These are phyloP conservation scores for Penicillium salamii DNA, from an alignment of 495 filamentous ascomycete species.

Conservation along the genomic window DNA sequence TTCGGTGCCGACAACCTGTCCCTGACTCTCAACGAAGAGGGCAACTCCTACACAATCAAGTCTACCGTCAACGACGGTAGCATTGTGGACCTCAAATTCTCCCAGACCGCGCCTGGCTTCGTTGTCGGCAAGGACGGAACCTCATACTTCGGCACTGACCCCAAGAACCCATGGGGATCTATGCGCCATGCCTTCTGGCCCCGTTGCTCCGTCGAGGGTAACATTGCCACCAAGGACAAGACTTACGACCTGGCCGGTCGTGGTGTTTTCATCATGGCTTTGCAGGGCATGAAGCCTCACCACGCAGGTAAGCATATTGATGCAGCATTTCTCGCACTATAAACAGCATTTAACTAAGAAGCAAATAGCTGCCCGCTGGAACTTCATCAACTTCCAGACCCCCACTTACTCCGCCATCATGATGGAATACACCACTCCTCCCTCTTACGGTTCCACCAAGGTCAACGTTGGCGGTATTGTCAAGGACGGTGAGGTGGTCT, in stretches of 20 bases:
- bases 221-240: conserved; percentile 77
- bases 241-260: conserved; percentile 79
- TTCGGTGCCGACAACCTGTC: conserved; percentile 85
- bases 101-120: conserved; percentile 74
- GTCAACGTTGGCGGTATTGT: conserved; percentile 82
- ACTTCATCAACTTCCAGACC: conserved; percentile 87
- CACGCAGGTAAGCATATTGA: conserved; percentile 66
- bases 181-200: conserved; percentile 96
- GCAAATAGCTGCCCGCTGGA: conserved; percentile 76
- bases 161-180: conserved; percentile 79
- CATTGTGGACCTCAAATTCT: conserved; percentile 81
- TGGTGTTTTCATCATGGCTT: conserved; percentile 73
- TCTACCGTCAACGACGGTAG: conserved; percentile 72
- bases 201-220: conserved; percentile 74
- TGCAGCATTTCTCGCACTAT: background rate
- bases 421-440: conserved; percentile 97
- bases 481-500: conserved; percentile 76
- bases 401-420: conserved; percentile 80
- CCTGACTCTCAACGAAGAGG: conserved; percentile 79
- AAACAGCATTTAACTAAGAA: conserved; percentile 2
- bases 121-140: conserved; percentile 83
- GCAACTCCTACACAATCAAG: conserved; percentile 77
- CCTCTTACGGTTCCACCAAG: conserved; percentile 84
- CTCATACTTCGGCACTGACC: conserved; percentile 80
- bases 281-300: conserved; percentile 99